Evolutionary conservation across 441 rosid genomes (phyloP), one percentile per base, ranked within the genome.

Genomic region (Geranium incanum): DNA sequence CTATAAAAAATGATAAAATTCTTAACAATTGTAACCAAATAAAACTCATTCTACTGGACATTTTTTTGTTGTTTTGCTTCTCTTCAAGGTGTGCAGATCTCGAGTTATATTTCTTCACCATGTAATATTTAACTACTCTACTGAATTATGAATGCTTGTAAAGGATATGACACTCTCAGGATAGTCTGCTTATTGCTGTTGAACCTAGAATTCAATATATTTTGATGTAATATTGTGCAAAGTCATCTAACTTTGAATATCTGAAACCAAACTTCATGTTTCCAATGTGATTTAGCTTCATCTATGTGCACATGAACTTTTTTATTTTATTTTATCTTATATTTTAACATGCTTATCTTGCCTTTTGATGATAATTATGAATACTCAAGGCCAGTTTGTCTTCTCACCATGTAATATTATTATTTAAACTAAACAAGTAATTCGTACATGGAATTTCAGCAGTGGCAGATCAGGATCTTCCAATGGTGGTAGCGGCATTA

Each of bases 391-490:
- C 21, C 37, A 36, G 37, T 13, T 5, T 12, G 68, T 36, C 8
- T 36, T 5, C 38, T 36, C 68, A 36, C 37, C 21, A 37, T 66
- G n/a, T 63, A 28, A 1, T 1, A 2, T 21, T 63, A 3, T 28
- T 13, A 63, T 63, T 63, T 63, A 63, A 23, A 63, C n/a, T 3
- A 63, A 5, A 63, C 23, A 63, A 21, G 6, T 63, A 36, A 18
- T 67, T 18, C 67, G 28, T 69, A 69, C 48, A 28, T 64, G 71
- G 63, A 71, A 70, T 59, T 23, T 65, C 72, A 38, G 66, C 11
- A 74, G 60, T 71, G 81, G 70, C 89, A 93, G 98, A 78, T 81
- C 89, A 18, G 90, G 88, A 76, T 79, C 89, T 60, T 88, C 91
- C 3, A 71, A 79, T 12, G 91, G 87, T 69, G 75, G 75, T 79